phyloP scores from a whole-genome alignment of 345 rosid species.

The Eucalyptus leucophloia region DNA sequence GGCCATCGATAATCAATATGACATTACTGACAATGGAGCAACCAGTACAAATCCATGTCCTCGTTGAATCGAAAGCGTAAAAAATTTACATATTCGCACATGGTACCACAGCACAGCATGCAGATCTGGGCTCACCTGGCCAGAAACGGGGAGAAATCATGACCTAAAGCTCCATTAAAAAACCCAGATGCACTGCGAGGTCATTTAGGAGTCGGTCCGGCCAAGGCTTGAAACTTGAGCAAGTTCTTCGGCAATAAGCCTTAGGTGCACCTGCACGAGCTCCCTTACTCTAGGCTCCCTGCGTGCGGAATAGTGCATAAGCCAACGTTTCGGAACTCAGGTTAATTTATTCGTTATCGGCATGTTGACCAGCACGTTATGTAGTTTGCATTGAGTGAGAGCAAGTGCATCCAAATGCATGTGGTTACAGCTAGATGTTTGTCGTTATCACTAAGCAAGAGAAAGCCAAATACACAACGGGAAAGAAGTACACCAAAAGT shows the following conservation, averaged over 20 bases:
- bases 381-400: not conserved
- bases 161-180: not conserved
- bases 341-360: not conserved
- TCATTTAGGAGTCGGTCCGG: not conserved
- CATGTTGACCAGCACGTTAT: not conserved
- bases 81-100: not conserved
- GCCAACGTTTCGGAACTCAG: not conserved
- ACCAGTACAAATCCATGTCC: not conserved
- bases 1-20: not conserved
- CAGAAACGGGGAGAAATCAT: not conserved
- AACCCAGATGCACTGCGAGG: not conserved
- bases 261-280: constrained; percentile 51
- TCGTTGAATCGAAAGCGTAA: not conserved
- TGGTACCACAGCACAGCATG: not conserved
- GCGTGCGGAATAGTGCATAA: not conserved
- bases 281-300: constrained; percentile 81
- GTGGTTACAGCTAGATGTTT: not conserved
- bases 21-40: not conserved
- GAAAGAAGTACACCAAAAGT: too few species aligned
- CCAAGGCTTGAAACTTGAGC: constrained; percentile 19
- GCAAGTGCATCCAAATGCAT: not conserved
- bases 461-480: accelerated
- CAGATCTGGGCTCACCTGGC: not conserved
- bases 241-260: constrained; percentile 51
- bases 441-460: not conserved